phyloP scores from a whole-genome alignment of 306 rosid genomes.

The Comarum palustre region DNA sequence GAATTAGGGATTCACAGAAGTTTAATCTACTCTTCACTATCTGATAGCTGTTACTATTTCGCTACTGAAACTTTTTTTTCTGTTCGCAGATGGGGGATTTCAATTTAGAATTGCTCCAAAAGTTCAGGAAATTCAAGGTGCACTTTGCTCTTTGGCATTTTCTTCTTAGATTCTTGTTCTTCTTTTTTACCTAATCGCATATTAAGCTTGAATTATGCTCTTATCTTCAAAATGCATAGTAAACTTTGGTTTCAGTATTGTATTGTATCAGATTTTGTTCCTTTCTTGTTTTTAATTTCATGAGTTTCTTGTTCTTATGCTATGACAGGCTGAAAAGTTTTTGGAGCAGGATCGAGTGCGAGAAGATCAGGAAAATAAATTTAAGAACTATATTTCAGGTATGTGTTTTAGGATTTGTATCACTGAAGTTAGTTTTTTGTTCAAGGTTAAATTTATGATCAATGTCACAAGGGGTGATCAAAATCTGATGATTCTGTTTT shows the following conservation, averaged over 20 bases:
- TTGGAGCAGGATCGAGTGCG: not conserved
- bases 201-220: not conserved
- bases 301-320: not conserved
- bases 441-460: not conserved
- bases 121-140: not conserved
- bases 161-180: not conserved
- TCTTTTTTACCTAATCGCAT: not conserved
- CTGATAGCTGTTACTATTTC: not conserved
- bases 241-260: not conserved
- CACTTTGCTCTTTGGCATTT: not conserved
- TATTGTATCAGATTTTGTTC: not conserved
- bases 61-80: not conserved
- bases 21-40: not conserved
- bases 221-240: not conserved
- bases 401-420: not conserved
- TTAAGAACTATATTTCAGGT: not conserved
- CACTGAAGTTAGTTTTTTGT: not conserved
- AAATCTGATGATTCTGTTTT: not conserved
- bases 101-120: not conserved
- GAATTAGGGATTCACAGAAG: not conserved
- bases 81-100: constrained; percentile 1
- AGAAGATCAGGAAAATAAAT: not conserved
- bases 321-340: not conserved
- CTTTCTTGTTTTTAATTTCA: not conserved
- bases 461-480: not conserved